Evolutionary conservation across 495 filamentous ascomycete genomes (phyloP).

Genomic region (Podospora tetraspora): DNA sequence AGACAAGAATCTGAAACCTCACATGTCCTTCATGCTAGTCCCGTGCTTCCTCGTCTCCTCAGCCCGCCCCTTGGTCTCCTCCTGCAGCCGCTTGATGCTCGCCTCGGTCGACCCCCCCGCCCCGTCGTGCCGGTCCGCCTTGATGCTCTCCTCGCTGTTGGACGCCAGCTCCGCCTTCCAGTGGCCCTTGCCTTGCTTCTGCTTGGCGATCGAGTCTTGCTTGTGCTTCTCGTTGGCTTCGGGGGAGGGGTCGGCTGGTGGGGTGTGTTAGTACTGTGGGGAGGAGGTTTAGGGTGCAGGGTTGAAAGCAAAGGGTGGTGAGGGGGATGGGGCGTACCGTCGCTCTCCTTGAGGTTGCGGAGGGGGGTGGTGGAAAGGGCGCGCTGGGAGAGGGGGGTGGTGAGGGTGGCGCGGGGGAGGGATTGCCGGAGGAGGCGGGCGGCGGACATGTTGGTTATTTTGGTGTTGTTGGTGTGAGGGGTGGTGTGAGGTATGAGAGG

Average conservation of each 20-base stretch:
- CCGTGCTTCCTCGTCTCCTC: constrained; percentile 44
- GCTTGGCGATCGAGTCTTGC: constrained; percentile 60
- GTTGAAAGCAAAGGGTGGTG: neutral
- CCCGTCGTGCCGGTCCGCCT: constrained; percentile 37
- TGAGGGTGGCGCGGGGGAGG: neutral
- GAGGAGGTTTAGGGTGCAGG: too few relatives aligned
- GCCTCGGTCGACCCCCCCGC: constrained; percentile 22
- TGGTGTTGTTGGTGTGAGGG: neutral
- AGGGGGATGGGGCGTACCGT: constrained; percentile 12
- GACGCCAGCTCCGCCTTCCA: constrained; percentile 79
- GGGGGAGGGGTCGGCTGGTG: constrained; percentile 25
- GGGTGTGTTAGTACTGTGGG: neutral
- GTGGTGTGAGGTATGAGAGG: neutral
- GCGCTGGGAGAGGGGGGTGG: neutral
- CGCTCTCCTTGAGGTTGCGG: constrained; percentile 19
- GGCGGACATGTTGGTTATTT: constrained; percentile 2
- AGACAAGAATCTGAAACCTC: constrained; percentile 7
- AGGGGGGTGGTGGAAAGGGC: constrained; percentile 10
- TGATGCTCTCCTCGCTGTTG: constrained; percentile 73
- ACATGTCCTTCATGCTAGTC: constrained; percentile 44
- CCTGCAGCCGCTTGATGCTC: constrained; percentile 42
- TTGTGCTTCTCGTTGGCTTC: constrained; percentile 63
- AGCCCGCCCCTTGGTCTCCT: constrained; percentile 44
- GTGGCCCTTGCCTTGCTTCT: constrained; percentile 68
- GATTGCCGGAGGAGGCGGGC: constrained; percentile 1